These are phyloP conservation scores for Globisporangium canariense DNA, from an alignment of 352 stramenopile species.

Conservation along the genomic window DNA sequence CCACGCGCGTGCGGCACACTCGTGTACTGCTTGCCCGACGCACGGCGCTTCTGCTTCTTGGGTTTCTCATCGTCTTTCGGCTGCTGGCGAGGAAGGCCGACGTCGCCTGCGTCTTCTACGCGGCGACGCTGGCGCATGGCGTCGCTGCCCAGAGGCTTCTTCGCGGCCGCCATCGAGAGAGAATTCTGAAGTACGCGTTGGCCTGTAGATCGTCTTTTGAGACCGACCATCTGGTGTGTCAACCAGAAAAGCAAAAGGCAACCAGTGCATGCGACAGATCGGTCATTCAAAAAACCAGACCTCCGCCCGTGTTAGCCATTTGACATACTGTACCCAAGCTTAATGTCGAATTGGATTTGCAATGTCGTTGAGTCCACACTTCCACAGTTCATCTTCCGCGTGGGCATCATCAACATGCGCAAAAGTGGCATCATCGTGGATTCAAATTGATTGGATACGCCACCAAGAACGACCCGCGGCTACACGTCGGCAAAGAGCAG, in stretches of 20 bases:
- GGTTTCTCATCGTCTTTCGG: not conserved
- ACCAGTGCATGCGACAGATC: no score
- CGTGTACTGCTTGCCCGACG: slow-evolving; percentile 6
- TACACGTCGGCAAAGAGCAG: slow-evolving; percentile 12
- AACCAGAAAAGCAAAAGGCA: no score
- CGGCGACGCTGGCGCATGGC: slow-evolving; percentile 13
- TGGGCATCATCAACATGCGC: no score
- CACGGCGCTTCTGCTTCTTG: slow-evolving; percentile 8
- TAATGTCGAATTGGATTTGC: no score
- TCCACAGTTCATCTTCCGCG: no score
- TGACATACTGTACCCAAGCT: no score
- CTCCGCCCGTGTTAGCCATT: no score
- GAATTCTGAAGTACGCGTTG: no score
- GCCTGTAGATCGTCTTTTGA: slow-evolving; percentile 15
- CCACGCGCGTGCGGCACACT: slow-evolving; percentile 15
- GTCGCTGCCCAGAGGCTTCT: slow-evolving; percentile 20
- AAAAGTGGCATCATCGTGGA: no score
- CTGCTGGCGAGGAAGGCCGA: not conserved
- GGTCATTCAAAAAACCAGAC: not conserved
- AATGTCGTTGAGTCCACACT: no score
- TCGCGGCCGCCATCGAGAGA: slow-evolving; percentile 49
- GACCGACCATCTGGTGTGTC: not conserved
- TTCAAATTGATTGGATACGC: no score
- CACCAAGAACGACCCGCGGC: no score
- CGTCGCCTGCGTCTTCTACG: not conserved